Base-by-base conservation (phyloP, 768 basidiomycete genomes). In the Suillus cothurnatus region DNA sequence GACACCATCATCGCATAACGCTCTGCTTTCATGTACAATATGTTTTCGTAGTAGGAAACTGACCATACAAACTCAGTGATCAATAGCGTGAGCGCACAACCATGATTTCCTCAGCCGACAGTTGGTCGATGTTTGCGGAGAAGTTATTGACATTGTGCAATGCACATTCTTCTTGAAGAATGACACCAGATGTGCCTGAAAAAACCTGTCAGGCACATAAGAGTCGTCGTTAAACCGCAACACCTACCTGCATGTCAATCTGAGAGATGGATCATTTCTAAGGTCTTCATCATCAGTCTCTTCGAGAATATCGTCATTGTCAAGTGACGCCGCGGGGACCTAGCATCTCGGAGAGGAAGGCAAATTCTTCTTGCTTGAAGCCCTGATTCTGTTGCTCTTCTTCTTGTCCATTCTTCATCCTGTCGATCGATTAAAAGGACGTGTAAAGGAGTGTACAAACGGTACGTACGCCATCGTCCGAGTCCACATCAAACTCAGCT, bases 331-430 rank as follows among this genome's bases (percentile, higher is more conserved):
- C 91, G 58, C 85, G 88, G 1, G 88, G 87, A 14, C 91, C 89
- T 57, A 95, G 83, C 82, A 94, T 83, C 57, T 95, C 92, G 6
- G 94, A 94, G 43, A 97, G 79, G 81, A 88, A 93, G 28, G 88
- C 87, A 68, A 93, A 87, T 70, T 94, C 91, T n/a, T 92, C 91
- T 59, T 87, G 81, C 71, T 87, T 91, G 70, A 84, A 78, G 9
- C 80, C 79, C 71, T 86, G 84, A 58, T 86, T 79, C 39, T 84
- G 49, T 8, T 50, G 75, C 57, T 84, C 86, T 63, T 93, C 95
- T 70, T 97, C 95, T n/a, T 12, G 87, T 85, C 97, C 97, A 99
- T n/a, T 94, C 93, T 39, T 94, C 94, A 68, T 95, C 92, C 83
- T 93, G 74, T 34, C 15, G 57, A 34, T 50, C 12, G 61, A 23